Evolutionary conservation across 2,329 filamentous ascomycete genomes (phyloP), one percentile per base, ranked within the genome.

Genomic region (Trichoderma semiorbis): DNA sequence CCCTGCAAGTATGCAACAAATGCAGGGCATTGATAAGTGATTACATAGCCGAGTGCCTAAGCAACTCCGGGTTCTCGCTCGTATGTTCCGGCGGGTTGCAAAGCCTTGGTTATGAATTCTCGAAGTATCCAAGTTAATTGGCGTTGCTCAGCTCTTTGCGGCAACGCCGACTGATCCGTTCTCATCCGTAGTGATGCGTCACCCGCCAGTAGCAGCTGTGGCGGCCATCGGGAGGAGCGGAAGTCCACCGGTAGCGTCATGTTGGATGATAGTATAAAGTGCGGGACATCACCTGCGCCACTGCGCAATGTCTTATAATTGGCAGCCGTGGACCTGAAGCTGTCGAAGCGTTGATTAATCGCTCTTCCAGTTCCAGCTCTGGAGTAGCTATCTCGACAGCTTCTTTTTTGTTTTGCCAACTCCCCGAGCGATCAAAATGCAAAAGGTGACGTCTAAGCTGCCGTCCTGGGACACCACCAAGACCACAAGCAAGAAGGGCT

Each of bases 401-500:
- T 24, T 69, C 11, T 11, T 10, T 30, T 12, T 28, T 53, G 36
- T 34, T 7, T 26, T 24, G 39, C n/a, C n/a, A 18, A 36, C 21
- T 50, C 30, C 32, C 28, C 10, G 47, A 57, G 26, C 43, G 58
- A 55, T 7, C 32, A 75, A 58, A 18, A 82, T 83, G 81, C 76
- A 83, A 58, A 82, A 81, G 64, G 78, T 80, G 8, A 77, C 74
- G 36, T 70, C 79, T 2, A 78, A 74, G 26, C 71, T 83, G 21
- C 81, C 81, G 6, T 81, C 87, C 50, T 89, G 88, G 87, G 84
- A 86, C 70, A 83, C 81, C 73, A 87, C 88, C 69, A 88, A 87
- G 78, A 85, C 81, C 0, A 81, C 82, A 69, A 84, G 83, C 75
- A 91, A 92, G 79, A 88, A 88, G 72, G 90, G 91, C 73, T 93